Base-by-base conservation (phyloP, 345 rosid genomes). In the Linum lewisii region DNA sequence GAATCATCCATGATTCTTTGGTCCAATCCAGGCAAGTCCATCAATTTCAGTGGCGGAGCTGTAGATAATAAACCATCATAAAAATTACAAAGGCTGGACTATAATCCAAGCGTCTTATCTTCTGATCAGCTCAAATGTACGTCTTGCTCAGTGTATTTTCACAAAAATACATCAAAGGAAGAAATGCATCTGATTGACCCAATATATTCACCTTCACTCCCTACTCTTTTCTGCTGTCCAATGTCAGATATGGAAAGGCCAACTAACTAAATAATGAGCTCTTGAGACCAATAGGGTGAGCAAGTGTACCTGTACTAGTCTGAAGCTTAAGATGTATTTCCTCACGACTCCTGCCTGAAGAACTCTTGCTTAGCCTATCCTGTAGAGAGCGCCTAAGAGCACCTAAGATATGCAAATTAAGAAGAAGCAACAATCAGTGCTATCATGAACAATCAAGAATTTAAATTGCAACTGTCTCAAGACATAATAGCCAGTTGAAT, bases 1-100 rank as follows among this genome's bases (percentile, higher is more conserved):
- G 95, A 72, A 61, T 85, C 97, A 54, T 85, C 96, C 78, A 89
- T 78, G 66, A 84, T 81, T 70, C 96, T 82, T 81, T 90, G 99
- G 75, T 93, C 99, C 77, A 90, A 73, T 75, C 99, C 99, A 52
- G 99, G 99, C 72, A 93, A 80, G 75, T 93, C 99, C 61, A 84
- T 68, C 82, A 93, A 75, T 79, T 93, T 93, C 66, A 93, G 63
- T 19, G 99, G 86, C 32, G 99, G 99, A 66, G 99, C 99, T 93
- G 88, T 50, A 73, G 37, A 71, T 21, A 64, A 23, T 24, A 25
- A 18, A 51, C 24, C 49, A 16, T 18, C 51, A 16, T 29, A 55
- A 13, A 29, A 44, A 53, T 21, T 29, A 29, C 34, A 29, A 29
- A 29, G 34, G 34, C 7, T 5, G 34, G 7, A 29, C 34, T 29